Percentiles rank a stretch among this genome's conserved stretches.
Conservation (phyloP, 805 yeast genomes). For the Yarrowia sp. region DNA sequence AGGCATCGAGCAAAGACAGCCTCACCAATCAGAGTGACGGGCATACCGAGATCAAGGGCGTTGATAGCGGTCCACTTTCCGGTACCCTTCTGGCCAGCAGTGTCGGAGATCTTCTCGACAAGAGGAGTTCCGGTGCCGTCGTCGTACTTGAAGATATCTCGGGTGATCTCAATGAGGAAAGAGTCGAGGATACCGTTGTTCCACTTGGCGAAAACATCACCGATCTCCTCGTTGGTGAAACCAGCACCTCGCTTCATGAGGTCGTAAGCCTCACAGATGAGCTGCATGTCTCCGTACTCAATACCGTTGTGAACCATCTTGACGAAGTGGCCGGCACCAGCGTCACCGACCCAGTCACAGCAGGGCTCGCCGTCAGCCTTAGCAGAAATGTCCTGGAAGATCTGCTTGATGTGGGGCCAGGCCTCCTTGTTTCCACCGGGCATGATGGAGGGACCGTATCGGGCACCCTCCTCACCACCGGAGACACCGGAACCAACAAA, state of each 20-base stretch:
- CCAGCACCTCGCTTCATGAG: conserved; percentile 93
- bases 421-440: conserved; percentile 99
- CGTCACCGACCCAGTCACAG: conserved; percentile 99
- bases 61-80: conserved; percentile 99
- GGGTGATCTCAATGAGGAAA: conserved; percentile 94
- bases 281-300: conserved; percentile 99
- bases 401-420: conserved; percentile 97
- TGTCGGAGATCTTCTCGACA: conserved; percentile 94
- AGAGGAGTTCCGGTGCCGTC: conserved; percentile 91
- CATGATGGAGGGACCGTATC: conserved; percentile 98
- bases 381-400: conserved; percentile 95
- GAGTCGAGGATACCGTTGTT: conserved; percentile 98
- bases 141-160: conserved; percentile 88
- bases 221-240: conserved; percentile 87
- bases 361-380: conserved; percentile 98
- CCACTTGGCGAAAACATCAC: conserved; percentile 91
- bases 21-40: conserved; percentile 97
- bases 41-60: conserved; percentile 97
- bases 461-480: conserved; percentile 99
- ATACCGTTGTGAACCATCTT: conserved; percentile 99
- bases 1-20: conserved; percentile 97
- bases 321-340: conserved; percentile 98
- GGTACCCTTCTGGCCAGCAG: conserved; percentile 99
- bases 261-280: conserved; percentile 97
- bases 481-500: conserved; percentile 99